Evolutionary conservation across 495 filamentous ascomycete genomes (phyloP), one percentile per base, ranked within the genome.

Genomic region (Penicillium canariense): DNA sequence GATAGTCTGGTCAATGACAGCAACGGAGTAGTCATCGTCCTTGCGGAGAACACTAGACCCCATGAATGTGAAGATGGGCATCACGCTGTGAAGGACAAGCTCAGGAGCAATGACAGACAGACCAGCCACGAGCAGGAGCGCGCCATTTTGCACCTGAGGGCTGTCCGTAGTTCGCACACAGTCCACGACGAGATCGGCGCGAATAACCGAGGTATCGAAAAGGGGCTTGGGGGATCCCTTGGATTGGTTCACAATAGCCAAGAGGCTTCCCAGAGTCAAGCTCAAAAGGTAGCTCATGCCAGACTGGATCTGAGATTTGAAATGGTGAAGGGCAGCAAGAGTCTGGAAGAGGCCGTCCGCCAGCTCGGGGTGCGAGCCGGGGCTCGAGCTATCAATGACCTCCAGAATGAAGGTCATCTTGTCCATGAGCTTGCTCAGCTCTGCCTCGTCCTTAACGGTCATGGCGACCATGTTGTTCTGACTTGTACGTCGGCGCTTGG

Each of bases 21-120:
- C 87, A 4, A 90, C 91, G 5, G 94, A 97, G 70, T 94, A 97
- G 35, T 97, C 92, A 62, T 98, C 94, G 56, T 90, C 87, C 71
- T 95, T 91, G 27, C 87, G 83, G 18, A 98, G 80, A 9, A 96
- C 84, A 23, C 87, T 93, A 26, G 86, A 84, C 32, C 91, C 88
- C 89, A 97, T 96, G 70, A 96, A 97, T 0, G 94, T 97, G 72
- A 98, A 98, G 31, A 98, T 92, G 5, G 95, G 95, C 94, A 98
- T 97, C 47, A 98, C 88, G 55, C 89, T 96, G 66, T 98, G 92
- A 47, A 97, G 79, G 9, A 98, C 88, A 20, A 91, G 71, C 62
- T 96, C 90, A 1, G 94, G 94, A 0, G 87, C 87, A 60, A 90
- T 87, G 34, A 84, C 83, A 27, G 94, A 92, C 42, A 97, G 70